Evolutionary conservation across 306 rosid genomes (phyloP).

Genomic region (Citrullus colocynthis): DNA sequence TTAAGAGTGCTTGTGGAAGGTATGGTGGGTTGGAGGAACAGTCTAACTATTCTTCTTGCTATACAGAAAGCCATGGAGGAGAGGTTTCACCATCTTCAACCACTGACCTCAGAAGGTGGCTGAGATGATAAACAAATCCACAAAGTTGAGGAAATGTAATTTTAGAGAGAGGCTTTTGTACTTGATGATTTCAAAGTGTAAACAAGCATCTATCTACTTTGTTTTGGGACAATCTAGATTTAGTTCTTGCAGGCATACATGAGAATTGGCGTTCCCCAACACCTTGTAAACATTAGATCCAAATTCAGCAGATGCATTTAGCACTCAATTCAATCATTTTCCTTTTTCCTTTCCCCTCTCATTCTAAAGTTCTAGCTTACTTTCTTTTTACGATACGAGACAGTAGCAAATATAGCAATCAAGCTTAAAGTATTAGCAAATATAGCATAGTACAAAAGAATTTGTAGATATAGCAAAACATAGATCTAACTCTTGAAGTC

Average conservation of each 20-base stretch:
- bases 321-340: background rate
- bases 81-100: slow-evolving; percentile 91
- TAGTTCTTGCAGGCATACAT: too few relatives aligned
- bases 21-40: slow-evolving; percentile 63
- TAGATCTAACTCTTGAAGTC: too few relatives aligned
- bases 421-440: too few relatives aligned
- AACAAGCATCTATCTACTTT: background rate
- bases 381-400: too few relatives aligned
- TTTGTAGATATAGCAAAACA: too few relatives aligned
- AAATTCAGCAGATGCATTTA: background rate
- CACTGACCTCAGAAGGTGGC: slow-evolving; percentile 65
- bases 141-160: background rate
- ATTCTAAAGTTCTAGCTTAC: too few relatives aligned
- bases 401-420: too few relatives aligned
- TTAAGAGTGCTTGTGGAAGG: slow-evolving; percentile 58
- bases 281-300: background rate
- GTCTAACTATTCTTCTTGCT: slow-evolving; percentile 91
- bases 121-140: background rate
- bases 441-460: too few relatives aligned
- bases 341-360: background rate
- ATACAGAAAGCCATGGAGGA: slow-evolving; percentile 74
- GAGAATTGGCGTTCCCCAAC: background rate
- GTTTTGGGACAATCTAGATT: too few relatives aligned
- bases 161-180: background rate
- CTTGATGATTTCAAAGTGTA: background rate